Conservation (phyloP, 1,139 yeast genomes). For the Suhomyces wounanorum region DNA sequence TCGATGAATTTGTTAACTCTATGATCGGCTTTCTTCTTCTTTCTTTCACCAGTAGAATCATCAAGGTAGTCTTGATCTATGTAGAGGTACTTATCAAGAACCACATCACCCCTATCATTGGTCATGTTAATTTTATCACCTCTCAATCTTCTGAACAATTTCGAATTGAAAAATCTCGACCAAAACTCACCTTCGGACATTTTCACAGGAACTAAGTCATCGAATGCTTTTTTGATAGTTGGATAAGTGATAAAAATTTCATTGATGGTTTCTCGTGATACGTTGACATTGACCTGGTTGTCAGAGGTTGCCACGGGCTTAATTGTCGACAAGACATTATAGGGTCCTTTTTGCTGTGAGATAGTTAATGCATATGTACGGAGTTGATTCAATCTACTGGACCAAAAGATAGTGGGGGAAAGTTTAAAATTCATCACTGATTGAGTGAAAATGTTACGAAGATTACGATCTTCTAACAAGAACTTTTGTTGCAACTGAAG, state of each 20-base stretch:
- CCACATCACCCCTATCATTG: constrained; percentile 79
- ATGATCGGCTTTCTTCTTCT: constrained; percentile 9
- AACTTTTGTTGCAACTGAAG: constrained; percentile 77
- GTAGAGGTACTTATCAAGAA: constrained; percentile 79
- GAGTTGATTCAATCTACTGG: constrained; percentile 73
- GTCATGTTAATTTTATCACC: constrained; percentile 78
- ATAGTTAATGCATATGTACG: constrained; percentile 84
- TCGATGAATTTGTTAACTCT: constrained; percentile 64
- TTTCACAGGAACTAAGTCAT: constrained; percentile 81
- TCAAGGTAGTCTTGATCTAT: constrained; percentile 52
- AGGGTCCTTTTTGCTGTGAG: constrained; percentile 88
- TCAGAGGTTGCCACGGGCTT: constrained; percentile 91
- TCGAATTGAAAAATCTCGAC: constrained; percentile 94
- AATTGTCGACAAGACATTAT: constrained; percentile 89
- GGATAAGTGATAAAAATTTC: constrained; percentile 95
- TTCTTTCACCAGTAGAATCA: constrained; percentile 23
- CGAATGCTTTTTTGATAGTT: constrained; percentile 83
- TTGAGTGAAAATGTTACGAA: constrained; percentile 79
- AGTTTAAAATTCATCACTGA: constrained; percentile 81
- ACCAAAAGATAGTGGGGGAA: constrained; percentile 86
- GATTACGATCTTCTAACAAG: constrained; percentile 65
- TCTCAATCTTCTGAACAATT: constrained; percentile 79
- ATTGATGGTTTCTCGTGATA: constrained; percentile 85
- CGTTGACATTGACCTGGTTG: constrained; percentile 86
- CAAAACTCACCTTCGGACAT: constrained; percentile 90